Evolutionary conservation across 1,139 yeast species (phyloP).

Genomic region (Hemisphaericaspora subhashii): DNA sequence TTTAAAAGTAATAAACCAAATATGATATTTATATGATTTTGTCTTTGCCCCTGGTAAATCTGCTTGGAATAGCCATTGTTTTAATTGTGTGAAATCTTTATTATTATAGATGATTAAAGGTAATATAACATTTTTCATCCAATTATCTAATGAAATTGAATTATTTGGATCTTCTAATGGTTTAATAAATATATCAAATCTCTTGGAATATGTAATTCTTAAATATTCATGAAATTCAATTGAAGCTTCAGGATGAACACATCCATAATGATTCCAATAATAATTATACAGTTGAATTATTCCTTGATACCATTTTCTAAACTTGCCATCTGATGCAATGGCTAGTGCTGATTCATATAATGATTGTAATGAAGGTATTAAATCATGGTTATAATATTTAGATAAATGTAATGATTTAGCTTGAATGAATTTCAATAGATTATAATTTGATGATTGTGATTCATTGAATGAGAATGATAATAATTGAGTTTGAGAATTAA

Average conservation of each 20-base stretch:
- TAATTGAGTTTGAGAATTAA: constrained; percentile 7
- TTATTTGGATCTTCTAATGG: constrained; percentile 22
- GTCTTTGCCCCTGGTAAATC: background rate
- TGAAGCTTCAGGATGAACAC: constrained; percentile 12
- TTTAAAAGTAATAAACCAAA: constrained; percentile 28
- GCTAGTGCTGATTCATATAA: constrained; percentile 19
- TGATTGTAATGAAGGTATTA: constrained; percentile 16
- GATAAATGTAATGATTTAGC: constrained; percentile 26
- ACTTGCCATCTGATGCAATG: constrained; percentile 19
- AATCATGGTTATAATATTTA: constrained; percentile 21
- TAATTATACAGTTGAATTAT: constrained; percentile 30
- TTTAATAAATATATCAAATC: constrained; percentile 23
- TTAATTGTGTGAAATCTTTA: constrained; percentile 25
- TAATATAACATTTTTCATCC: constrained; percentile 32
- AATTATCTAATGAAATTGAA: constrained; percentile 19
- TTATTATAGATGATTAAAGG: constrained; percentile 27
- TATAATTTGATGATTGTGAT: constrained; percentile 4
- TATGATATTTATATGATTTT: constrained; percentile 17
- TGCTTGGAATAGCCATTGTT: constrained; percentile 29
- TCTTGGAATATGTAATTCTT: constrained; percentile 14
- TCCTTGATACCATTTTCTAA: constrained; percentile 30
- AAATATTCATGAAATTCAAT: constrained; percentile 18
- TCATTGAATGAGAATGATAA: constrained; percentile 7
- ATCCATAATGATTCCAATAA: constrained; percentile 31
- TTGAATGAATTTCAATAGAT: constrained; percentile 22